These are phyloP conservation scores for Trichosanthes truncata DNA, from an alignment of 306 rosid genomes.

Conservation along the genomic window DNA sequence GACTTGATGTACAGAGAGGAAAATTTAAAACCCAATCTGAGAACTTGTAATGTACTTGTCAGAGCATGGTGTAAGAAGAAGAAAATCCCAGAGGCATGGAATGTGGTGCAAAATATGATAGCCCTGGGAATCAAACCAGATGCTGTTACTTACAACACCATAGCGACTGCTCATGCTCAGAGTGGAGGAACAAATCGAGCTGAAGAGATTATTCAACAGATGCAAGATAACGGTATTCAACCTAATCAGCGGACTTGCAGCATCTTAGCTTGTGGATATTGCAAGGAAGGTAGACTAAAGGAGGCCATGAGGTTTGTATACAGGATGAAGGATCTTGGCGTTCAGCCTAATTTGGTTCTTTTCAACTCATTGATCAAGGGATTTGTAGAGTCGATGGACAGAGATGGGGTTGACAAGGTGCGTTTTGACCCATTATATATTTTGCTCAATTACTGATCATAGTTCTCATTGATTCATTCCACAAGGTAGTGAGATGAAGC, in stretches of 20 bases:
- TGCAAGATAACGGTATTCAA: slow-evolving; percentile 40
- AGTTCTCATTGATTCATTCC: neutral
- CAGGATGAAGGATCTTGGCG: slow-evolving; percentile 46
- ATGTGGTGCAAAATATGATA: slow-evolving; percentile 37
- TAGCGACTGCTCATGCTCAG: slow-evolving; percentile 48
- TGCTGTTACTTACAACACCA: slow-evolving; percentile 55
- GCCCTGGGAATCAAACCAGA: slow-evolving; percentile 49
- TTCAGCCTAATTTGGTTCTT: slow-evolving; percentile 39
- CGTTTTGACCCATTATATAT: slow-evolving; percentile 2
- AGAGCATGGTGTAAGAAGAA: slow-evolving; percentile 46
- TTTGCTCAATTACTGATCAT: neutral
- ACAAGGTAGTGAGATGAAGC: neutral
- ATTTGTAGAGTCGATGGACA: slow-evolving; percentile 54
- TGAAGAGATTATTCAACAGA: slow-evolving; percentile 45
- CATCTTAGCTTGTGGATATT: slow-evolving; percentile 51
- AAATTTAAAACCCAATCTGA: slow-evolving; percentile 47
- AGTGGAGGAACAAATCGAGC: slow-evolving; percentile 47
- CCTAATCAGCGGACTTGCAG: slow-evolving; percentile 50
- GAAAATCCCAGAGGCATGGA: slow-evolving; percentile 49
- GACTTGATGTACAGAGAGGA: slow-evolving; percentile 39
- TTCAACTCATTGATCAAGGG: slow-evolving; percentile 53
- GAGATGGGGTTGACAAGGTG: slow-evolving; percentile 60
- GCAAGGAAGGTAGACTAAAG: slow-evolving; percentile 48
- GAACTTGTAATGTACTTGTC: slow-evolving; percentile 54
- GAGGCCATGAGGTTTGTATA: slow-evolving; percentile 44